Percentiles rank a stretch among this genome's conserved stretches.
These are phyloP conservation scores for Alternaria brassicicola DNA, from an alignment of 2,329 filamentous ascomycete genomes.

Conservation along the genomic window DNA sequence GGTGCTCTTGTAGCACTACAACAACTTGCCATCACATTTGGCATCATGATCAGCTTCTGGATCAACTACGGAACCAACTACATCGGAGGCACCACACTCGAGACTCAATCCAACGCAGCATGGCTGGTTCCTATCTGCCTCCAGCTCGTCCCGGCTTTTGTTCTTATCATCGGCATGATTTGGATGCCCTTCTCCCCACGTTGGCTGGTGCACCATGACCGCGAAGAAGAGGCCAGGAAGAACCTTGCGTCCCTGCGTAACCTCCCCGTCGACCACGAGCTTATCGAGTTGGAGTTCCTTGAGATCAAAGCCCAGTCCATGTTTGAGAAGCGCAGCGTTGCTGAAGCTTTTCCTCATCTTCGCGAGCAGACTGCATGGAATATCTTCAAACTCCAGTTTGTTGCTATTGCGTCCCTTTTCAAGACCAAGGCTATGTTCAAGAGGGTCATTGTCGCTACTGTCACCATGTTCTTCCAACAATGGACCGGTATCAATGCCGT, in stretches of 20 bases:
- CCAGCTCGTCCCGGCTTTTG: constrained; percentile 69
- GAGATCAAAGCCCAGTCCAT: constrained; percentile 80
- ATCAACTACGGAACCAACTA: constrained; percentile 53
- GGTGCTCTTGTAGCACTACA: constrained; percentile 70
- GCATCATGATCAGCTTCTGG: constrained; percentile 41
- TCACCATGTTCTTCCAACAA: constrained; percentile 58
- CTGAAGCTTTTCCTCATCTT: constrained; percentile 70
- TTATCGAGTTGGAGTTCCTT: constrained; percentile 77
- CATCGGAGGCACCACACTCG: constrained; percentile 62
- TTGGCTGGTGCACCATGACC: constrained; percentile 73
- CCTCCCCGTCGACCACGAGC: constrained; percentile 66
- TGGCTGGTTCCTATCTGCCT: constrained; percentile 77
- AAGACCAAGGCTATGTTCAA: constrained; percentile 69
- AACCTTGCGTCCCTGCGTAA: constrained; percentile 69
- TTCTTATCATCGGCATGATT: constrained; percentile 73
- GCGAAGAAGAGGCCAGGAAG: constrained; percentile 69
- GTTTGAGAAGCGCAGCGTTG: constrained; percentile 73
- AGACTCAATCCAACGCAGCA: constrained; percentile 66
- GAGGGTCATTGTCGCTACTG: constrained; percentile 66
- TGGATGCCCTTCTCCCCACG: constrained; percentile 82
- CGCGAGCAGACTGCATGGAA: constrained; percentile 62
- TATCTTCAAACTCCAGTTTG: constrained; percentile 67
- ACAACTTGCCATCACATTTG: constrained; percentile 65
- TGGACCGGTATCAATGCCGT: constrained; percentile 59
- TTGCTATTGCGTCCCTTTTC: constrained; percentile 70